Evolutionary conservation across 2,329 filamentous ascomycete species (phyloP).

Genomic region (Huntiella bhutanensis): DNA sequence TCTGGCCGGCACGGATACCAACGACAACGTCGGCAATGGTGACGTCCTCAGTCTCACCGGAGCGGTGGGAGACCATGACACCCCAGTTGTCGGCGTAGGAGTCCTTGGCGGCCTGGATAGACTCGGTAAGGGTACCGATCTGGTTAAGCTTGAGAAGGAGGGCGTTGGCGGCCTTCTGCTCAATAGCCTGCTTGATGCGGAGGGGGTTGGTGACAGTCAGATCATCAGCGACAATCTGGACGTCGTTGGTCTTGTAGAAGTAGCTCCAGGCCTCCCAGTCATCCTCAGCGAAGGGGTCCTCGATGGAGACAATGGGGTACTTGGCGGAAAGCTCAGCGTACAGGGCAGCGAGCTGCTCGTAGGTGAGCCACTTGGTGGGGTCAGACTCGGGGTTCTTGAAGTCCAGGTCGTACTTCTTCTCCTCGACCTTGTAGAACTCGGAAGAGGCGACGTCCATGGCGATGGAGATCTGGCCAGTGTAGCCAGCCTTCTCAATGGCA

Average conservation of each 20-base stretch:
- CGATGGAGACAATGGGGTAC: slow-evolving; percentile 97
- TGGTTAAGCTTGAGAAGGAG: slow-evolving; percentile 99
- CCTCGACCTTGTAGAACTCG: slow-evolving; percentile 97
- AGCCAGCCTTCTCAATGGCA: slow-evolving; percentile 85
- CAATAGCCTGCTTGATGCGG: slow-evolving; percentile 99
- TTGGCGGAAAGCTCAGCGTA: slow-evolving; percentile 79
- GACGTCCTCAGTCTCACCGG: slow-evolving; percentile 98
- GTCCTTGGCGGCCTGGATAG: slow-evolving; percentile 97
- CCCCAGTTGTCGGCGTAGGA: slow-evolving; percentile 91
- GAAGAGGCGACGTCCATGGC: slow-evolving; percentile 98
- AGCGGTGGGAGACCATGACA: slow-evolving; percentile 99
- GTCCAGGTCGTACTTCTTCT: slow-evolving; percentile 99
- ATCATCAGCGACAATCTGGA: slow-evolving; percentile 97
- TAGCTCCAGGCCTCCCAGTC: slow-evolving; percentile 99
- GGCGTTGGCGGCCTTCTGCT: slow-evolving; percentile 96
- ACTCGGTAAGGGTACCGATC: slow-evolving; percentile 96
- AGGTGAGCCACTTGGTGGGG: slow-evolving; percentile 92
- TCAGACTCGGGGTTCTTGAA: slow-evolving; percentile 99
- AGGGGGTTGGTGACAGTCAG: slow-evolving; percentile 97
- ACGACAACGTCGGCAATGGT: slow-evolving; percentile 97
- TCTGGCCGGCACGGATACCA: slow-evolving; percentile 89
- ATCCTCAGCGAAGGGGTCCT: slow-evolving; percentile 98
- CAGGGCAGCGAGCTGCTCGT: slow-evolving; percentile 84
- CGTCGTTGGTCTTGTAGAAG: slow-evolving; percentile 98
- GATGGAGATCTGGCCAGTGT: slow-evolving; percentile 91